phyloP scores from a whole-genome alignment of 768 basidiomycete species.

The Tulasnella sp. region DNA sequence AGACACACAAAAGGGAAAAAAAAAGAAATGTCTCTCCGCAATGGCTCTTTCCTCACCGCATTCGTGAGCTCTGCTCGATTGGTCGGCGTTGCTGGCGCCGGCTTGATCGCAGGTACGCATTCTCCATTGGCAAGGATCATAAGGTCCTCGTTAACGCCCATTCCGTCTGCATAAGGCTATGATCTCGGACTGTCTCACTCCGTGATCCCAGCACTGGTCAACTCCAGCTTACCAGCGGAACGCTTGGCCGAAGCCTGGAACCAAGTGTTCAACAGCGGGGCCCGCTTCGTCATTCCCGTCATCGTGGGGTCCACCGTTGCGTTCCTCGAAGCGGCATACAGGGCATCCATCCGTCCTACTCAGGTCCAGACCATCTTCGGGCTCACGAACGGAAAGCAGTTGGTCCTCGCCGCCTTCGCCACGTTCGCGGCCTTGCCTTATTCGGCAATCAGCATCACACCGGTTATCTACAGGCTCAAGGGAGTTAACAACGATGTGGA shows the following conservation, averaged over 20 bases:
- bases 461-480: not conserved
- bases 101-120: not conserved
- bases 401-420: not conserved
- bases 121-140: not conserved
- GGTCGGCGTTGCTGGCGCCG: not conserved
- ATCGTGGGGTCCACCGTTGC: not conserved
- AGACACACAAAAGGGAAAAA: too few relatives aligned
- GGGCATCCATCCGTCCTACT: not conserved
- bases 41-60: not conserved
- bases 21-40: not conserved
- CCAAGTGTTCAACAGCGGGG: not conserved
- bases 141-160: not conserved
- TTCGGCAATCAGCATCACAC: not conserved
- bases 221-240: not conserved
- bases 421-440: not conserved
- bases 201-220: not conserved
- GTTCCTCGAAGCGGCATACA: not conserved
- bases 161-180: not conserved
- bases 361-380: not conserved
- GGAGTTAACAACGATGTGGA: not conserved
- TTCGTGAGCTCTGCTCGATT: not conserved
- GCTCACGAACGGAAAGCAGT: not conserved
- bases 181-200: not conserved
- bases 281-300: not conserved
- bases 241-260: not conserved